A percentile compares a stretch with the other conserved stretches of the same genome.
Evolutionary conservation across 2,329 filamentous ascomycete genomes (phyloP).

Genomic region (Fusarium heterosporum): DNA sequence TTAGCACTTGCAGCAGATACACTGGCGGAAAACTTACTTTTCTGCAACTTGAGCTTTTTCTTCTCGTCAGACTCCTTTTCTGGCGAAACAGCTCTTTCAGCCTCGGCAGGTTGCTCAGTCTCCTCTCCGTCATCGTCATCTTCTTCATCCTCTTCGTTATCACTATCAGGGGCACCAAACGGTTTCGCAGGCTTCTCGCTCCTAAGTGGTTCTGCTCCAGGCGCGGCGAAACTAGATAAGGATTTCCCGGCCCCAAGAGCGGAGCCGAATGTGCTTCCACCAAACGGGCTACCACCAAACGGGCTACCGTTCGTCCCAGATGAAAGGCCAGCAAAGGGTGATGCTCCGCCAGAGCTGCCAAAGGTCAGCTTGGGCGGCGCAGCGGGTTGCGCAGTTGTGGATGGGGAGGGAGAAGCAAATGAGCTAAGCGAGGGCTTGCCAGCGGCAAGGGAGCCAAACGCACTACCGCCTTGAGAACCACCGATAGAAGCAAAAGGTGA

Average conservation of each 20-base stretch:
- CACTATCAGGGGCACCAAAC: conserved; percentile 81
- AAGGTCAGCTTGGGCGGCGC: conserved; percentile 63
- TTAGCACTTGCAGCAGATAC: conserved; percentile 42
- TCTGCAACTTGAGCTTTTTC: conserved; percentile 74
- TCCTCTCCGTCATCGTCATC: conserved; percentile 56
- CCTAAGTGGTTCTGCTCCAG: conserved; percentile 61
- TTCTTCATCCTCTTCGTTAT: conserved; percentile 63
- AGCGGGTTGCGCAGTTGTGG: conserved; percentile 44
- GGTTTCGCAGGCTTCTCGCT: conserved; percentile 74
- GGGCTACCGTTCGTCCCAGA: conserved; percentile 56
- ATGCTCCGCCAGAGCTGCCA: conserved; percentile 55
- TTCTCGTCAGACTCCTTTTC: conserved; percentile 71
- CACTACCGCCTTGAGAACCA: conserved; percentile 58
- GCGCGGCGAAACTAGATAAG: conserved; percentile 77
- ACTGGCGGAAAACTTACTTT: conserved; percentile 63
- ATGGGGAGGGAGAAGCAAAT: conserved; percentile 48
- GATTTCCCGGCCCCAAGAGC: conserved; percentile 56
- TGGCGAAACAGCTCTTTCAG: conserved; percentile 58
- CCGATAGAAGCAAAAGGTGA: conserved; percentile 74
- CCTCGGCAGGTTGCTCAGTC: conserved; percentile 59
- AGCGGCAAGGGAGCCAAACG: conserved; percentile 59
- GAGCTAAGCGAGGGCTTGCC: conserved; percentile 52
- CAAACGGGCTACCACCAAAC: conserved; percentile 55
- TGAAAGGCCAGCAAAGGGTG: conserved; percentile 62
- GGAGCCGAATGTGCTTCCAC: conserved; percentile 55